Evolutionary conservation across 2,329 filamentous ascomycete species (phyloP), one percentile per base, ranked within the genome.

Genomic region (Colletotrichum somersetense): DNA sequence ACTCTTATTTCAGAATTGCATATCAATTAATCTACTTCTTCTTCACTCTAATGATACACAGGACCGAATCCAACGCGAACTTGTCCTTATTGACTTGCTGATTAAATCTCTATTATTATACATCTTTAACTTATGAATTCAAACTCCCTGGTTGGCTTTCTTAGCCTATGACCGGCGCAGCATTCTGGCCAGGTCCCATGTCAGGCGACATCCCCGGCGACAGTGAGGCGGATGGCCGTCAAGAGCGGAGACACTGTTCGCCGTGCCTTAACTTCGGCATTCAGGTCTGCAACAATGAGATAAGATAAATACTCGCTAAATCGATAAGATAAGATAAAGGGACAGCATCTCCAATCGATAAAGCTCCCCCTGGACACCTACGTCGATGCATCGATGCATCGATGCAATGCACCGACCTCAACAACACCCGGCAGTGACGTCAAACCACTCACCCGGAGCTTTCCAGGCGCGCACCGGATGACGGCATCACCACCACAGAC

Each of bases 401-500:
- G 14, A 40, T 40, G 38, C 12, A 40, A 44, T 38, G 46, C 38
- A 40, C 14, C 63, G 38, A 16, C 58, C 55, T 56, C 46, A 55
- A 50, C 48, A 42, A 42, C 57, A 62, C 33, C 30, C n/a, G 35
- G 42, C 20, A 52, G 70, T 72, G 70, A 72, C 70, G 70, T 72
- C 70, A 72, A 72, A 26, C n/a, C 48, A 10, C 48, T 23, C 46
- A 30, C 35, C 66, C 18, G 6, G 46, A 69, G 53, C 62, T 64
- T 59, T 10, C 44, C 44, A 20, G 6, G n/a, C 10, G 48, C 61
- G 53, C 61, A 33, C 57, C 50, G 52, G 38, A 73, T 73, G 71
- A 73, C 71, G 71, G 67, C 71, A 73, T 73, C 62, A 67, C 33
- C 66, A 63, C 26, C 70, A 52, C 61, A 65, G 50, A 48, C 66